These are phyloP conservation scores for Backusella westeae DNA, from an alignment of 192 early-diverging fungal species.

Conservation along the genomic window DNA sequence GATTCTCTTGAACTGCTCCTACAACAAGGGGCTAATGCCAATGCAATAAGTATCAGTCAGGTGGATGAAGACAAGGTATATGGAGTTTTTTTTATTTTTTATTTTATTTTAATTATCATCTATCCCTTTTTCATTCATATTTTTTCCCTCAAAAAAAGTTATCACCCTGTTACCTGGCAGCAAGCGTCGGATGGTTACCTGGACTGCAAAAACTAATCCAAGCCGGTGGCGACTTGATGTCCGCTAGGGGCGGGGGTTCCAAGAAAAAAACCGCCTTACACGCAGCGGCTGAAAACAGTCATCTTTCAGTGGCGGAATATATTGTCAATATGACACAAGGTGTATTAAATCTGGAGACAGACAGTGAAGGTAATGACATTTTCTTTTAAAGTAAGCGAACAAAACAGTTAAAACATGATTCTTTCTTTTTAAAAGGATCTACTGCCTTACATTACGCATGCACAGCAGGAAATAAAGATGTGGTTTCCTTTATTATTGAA, in stretches of 20 bases:
- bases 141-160: background rate
- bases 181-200: slow-evolving; percentile 29
- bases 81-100: background rate
- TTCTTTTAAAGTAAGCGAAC: background rate
- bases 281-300: slow-evolving; percentile 11
- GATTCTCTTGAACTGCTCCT: slow-evolving; percentile 26
- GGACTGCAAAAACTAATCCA: slow-evolving; percentile 32
- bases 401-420: background rate
- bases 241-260: slow-evolving; percentile 14
- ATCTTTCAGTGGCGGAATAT: slow-evolving; percentile 12
- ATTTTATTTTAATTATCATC: background rate
- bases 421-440: slow-evolving; percentile 12
- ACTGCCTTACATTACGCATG: slow-evolving; percentile 31
- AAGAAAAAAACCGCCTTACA: slow-evolving; percentile 17
- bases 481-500: slow-evolving; percentile 19
- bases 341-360: background rate
- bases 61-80: slow-evolving; percentile 30
- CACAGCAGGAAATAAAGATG: slow-evolving; percentile 18
- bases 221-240: slow-evolving; percentile 27
- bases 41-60: slow-evolving; percentile 25
- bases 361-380: background rate
- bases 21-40: slow-evolving; percentile 34
- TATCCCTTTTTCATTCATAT: background rate
- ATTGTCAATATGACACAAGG: background rate
- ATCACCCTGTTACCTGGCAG: slow-evolving; percentile 33